phyloP scores from a whole-genome alignment of 2,329 filamentous ascomycete genomes.

The Aspergillus sp. region DNA sequence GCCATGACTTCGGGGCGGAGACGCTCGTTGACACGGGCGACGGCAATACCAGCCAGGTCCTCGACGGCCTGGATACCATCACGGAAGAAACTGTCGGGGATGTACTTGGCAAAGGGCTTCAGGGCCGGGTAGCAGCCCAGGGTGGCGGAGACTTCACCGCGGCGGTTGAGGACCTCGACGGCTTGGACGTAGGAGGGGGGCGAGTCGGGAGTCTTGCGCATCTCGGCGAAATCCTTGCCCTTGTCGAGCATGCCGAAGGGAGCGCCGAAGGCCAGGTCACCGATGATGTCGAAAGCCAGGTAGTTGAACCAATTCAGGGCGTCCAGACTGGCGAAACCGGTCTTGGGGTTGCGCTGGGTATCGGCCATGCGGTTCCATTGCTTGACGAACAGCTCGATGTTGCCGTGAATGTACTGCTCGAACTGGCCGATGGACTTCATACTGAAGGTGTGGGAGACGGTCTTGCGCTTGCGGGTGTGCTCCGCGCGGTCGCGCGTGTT shows the following conservation, averaged over 20 bases:
- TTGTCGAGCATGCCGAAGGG: conserved; percentile 81
- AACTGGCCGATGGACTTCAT: conserved; percentile 79
- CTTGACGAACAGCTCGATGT: conserved; percentile 70
- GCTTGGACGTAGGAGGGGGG: conserved; percentile 71
- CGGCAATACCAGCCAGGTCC: conserved; percentile 82
- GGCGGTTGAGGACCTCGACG: conserved; percentile 83
- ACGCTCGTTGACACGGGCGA: conserved; percentile 74
- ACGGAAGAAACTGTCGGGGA: conserved; percentile 80
- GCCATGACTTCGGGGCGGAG: conserved; percentile 66
- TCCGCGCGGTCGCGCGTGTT: conserved; percentile 81
- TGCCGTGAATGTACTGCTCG: conserved; percentile 83
- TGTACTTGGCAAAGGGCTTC: conserved; percentile 76
- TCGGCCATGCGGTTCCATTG: conserved; percentile 69
- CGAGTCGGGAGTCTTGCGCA: conserved; percentile 62
- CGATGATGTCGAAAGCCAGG: conserved; percentile 62
- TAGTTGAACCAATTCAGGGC: conserved; percentile 80
- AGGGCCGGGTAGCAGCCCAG: conserved; percentile 73
- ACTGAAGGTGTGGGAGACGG: conserved; percentile 82
- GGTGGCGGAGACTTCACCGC: conserved; percentile 81
- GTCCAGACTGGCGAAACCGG: conserved; percentile 65
- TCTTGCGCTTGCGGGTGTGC: conserved; percentile 86
- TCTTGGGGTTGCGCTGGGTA: conserved; percentile 48
- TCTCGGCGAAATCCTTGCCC: conserved; percentile 75
- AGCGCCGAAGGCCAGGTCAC: conserved; percentile 68
- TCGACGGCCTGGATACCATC: conserved; percentile 73